Percentiles rank a stretch among this genome's conserved stretches.
phyloP scores from a whole-genome alignment of 2,329 filamentous ascomycete genomes.

The Aureobasidium sp. region DNA sequence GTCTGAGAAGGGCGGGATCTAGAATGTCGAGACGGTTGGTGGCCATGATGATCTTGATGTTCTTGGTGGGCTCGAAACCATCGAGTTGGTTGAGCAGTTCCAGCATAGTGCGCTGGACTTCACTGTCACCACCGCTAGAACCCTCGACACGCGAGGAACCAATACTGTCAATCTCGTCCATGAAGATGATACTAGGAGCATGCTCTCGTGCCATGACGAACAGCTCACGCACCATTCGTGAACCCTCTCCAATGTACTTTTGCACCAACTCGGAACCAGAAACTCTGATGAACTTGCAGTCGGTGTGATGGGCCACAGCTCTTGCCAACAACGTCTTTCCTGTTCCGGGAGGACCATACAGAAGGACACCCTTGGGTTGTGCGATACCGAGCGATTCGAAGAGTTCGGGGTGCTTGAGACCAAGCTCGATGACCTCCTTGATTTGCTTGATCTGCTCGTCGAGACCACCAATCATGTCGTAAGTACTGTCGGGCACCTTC shows the following conservation, averaged over 20 bases:
- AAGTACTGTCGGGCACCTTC: constrained; percentile 98
- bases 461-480: constrained; percentile 98
- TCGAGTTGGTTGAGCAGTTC: constrained; percentile 97
- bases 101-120: constrained; percentile 97
- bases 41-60: constrained; percentile 99
- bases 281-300: constrained; percentile 98
- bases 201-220: constrained; percentile 99
- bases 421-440: constrained; percentile 98
- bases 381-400: constrained; percentile 99
- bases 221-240: constrained; percentile 94
- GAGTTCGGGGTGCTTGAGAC: constrained; percentile 94
- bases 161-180: constrained; percentile 99
- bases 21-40: constrained; percentile 97
- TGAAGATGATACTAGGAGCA: constrained; percentile 98
- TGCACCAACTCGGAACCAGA: constrained; percentile 94
- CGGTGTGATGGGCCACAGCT: constrained; percentile 95
- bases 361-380: constrained; percentile 91
- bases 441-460: constrained; percentile 99
- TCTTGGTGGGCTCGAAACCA: constrained; percentile 97
- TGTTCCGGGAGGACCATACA: constrained; percentile 94
- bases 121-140: constrained; percentile 88
- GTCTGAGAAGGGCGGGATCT: constrained; percentile 85
- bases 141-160: constrained; percentile 95
- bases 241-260: constrained; percentile 98
- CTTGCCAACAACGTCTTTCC: constrained; percentile 92